These are phyloP conservation scores for Blepharisma undulans DNA, from an alignment of 169 alveolate genomes.

Conservation along the genomic window DNA sequence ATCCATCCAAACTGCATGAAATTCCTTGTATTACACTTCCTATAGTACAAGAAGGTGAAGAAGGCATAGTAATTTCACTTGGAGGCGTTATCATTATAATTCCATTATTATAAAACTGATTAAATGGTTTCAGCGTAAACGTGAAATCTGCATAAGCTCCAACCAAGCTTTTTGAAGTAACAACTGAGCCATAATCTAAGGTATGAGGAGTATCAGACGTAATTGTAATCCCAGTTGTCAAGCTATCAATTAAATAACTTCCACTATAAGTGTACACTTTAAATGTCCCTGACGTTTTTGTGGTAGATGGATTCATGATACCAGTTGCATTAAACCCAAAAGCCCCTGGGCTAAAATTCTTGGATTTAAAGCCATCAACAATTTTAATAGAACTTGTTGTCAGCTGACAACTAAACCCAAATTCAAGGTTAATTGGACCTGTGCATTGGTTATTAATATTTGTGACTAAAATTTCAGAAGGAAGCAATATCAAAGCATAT, in stretches of 20 bases:
- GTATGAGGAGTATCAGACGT: background rate
- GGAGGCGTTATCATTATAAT: background rate
- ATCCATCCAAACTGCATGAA: background rate
- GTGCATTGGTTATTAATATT: background rate
- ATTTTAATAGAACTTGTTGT: background rate
- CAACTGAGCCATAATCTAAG: background rate
- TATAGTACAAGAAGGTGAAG: background rate
- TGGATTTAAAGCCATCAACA: background rate
- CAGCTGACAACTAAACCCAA: background rate
- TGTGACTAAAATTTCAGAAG: conserved; percentile 6
- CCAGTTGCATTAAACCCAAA: background rate
- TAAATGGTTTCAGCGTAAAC: background rate
- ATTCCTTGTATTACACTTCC: background rate
- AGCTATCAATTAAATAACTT: background rate
- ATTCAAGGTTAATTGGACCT: background rate
- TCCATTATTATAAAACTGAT: background rate
- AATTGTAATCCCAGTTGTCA: background rate
- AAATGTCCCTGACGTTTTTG: background rate
- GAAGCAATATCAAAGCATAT: background rate
- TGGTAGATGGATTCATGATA: background rate
- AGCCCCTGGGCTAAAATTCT: background rate
- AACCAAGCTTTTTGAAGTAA: background rate
- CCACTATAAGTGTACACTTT: background rate
- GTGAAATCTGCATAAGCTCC: background rate
- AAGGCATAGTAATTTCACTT: background rate